phyloP scores from a whole-genome alignment of 1,139 yeast species.

The Scheffersomyces insectosa region DNA sequence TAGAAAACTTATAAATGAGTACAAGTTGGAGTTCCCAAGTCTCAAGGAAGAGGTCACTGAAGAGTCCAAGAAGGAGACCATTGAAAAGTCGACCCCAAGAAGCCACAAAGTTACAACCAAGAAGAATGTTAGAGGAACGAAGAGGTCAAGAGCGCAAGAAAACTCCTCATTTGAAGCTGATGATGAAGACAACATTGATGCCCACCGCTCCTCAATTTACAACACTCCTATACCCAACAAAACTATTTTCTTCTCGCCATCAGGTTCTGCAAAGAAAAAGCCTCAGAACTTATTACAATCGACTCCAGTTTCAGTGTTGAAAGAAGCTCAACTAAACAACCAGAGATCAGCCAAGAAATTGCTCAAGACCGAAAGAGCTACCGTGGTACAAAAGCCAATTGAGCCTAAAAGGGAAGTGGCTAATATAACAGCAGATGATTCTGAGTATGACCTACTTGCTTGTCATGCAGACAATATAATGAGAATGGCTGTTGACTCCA shows the following conservation, averaged over 20 bases:
- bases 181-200: conserved; percentile 6
- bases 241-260: conserved; percentile 34
- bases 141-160: conserved; percentile 8
- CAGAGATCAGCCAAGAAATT: conserved; percentile 14
- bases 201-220: conserved; percentile 15
- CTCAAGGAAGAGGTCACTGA: conserved; percentile 1
- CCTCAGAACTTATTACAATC: conserved; percentile 15
- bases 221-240: conserved; percentile 34
- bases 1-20: conserved; percentile 16
- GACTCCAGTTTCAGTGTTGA: conserved; percentile 27
- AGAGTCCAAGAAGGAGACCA: conserved; percentile 1
- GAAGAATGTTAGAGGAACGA: background rate
- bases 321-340: conserved; percentile 12
- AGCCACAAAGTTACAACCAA: background rate
- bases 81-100: background rate
- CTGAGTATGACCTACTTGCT: conserved; percentile 43
- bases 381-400: conserved; percentile 9
- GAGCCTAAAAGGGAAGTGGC: conserved; percentile 4
- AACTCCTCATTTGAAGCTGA: conserved; percentile 4
- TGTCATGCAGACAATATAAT: conserved; percentile 51
- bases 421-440: conserved; percentile 17
- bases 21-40: conserved; percentile 21
- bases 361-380: conserved; percentile 21
- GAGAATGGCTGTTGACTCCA: conserved; percentile 52
- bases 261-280: conserved; percentile 23